These are phyloP conservation scores for Cercophora newfieldiana DNA, from an alignment of 495 filamentous ascomycete species.

Conservation along the genomic window DNA sequence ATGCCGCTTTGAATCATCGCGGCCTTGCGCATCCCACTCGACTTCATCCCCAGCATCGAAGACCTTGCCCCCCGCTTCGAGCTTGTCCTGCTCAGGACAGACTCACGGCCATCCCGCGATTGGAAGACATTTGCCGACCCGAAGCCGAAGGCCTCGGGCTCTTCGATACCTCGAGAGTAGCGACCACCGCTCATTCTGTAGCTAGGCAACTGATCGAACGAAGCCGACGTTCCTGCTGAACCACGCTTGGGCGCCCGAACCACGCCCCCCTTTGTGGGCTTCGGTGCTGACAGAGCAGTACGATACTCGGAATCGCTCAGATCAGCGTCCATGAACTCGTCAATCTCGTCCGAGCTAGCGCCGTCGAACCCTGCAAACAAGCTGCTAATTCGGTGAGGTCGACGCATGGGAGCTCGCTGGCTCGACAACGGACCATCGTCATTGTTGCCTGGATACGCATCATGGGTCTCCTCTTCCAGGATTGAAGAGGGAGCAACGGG, in stretches of 20 bases:
- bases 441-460: conserved; percentile 79
- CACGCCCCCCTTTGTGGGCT: conserved; percentile 35
- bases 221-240: conserved; percentile 27
- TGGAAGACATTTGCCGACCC: conserved; percentile 28
- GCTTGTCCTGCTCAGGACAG: conserved; percentile 28
- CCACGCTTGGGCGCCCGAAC: conserved; percentile 40
- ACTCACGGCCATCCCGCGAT: conserved; percentile 33
- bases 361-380: conserved; percentile 80
- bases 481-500: conserved; percentile 31
- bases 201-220: conserved; percentile 37
- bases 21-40: conserved; percentile 54
- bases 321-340: conserved; percentile 59
- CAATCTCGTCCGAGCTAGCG: conserved; percentile 57
- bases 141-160: conserved; percentile 29
- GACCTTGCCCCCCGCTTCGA: conserved; percentile 36
- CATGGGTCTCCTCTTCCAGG: conserved; percentile 47
- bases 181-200: conserved; percentile 22
- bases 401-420: conserved; percentile 60
- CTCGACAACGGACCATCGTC: conserved; percentile 73
- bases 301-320: conserved; percentile 65
- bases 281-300: conserved; percentile 64
- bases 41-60: conserved; percentile 35
- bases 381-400: conserved; percentile 74
- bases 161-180: conserved; percentile 29
- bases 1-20: conserved; percentile 79